Percentiles rank a stretch among this genome's conserved stretches.
phyloP scores from a whole-genome alignment of 2,329 filamentous ascomycete genomes.

The Trichocomaceae sp. region DNA sequence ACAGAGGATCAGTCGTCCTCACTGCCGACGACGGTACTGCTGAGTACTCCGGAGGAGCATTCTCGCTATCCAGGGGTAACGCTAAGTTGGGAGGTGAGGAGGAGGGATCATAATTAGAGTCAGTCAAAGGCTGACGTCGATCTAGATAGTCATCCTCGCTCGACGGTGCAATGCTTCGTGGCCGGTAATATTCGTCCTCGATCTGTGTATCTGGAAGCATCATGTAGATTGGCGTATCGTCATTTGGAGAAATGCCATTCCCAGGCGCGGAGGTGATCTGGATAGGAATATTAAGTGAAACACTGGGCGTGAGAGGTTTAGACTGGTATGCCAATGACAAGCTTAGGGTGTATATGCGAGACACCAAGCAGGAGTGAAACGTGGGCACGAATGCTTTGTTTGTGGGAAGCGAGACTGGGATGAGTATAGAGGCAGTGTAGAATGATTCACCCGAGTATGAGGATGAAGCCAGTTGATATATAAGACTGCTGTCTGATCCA shows the following conservation, averaged over 20 bases:
- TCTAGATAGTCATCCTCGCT: constrained; percentile 3
- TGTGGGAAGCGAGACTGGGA: constrained; percentile 57
- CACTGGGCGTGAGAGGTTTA: constrained; percentile 33
- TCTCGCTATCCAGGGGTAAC: not conserved
- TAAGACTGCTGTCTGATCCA: constrained; percentile 25
- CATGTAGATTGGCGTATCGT: constrained; percentile 11
- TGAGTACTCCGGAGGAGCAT: constrained; percentile 8
- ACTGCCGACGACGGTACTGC: not conserved
- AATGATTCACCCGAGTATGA: constrained; percentile 43
- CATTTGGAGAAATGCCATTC: constrained; percentile 11
- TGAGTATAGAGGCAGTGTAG: constrained; percentile 57
- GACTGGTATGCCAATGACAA: constrained; percentile 52
- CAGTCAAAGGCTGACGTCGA: not conserved
- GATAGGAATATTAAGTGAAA: constrained; percentile 39
- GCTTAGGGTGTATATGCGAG: constrained; percentile 57
- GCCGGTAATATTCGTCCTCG: constrained; percentile 25
- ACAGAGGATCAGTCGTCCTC: not conserved
- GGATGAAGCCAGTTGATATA: constrained; percentile 13
- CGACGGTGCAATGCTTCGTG: constrained; percentile 21
- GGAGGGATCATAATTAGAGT: not conserved
- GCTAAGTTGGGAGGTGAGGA: not conserved
- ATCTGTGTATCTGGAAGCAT: constrained; percentile 22
- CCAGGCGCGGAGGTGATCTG: constrained; percentile 31
- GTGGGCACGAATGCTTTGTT: constrained; percentile 62
- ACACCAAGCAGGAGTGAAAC: constrained; percentile 62